These are phyloP conservation scores for Penicillium waksmanii DNA, from an alignment of 495 filamentous ascomycete species.

Conservation along the genomic window DNA sequence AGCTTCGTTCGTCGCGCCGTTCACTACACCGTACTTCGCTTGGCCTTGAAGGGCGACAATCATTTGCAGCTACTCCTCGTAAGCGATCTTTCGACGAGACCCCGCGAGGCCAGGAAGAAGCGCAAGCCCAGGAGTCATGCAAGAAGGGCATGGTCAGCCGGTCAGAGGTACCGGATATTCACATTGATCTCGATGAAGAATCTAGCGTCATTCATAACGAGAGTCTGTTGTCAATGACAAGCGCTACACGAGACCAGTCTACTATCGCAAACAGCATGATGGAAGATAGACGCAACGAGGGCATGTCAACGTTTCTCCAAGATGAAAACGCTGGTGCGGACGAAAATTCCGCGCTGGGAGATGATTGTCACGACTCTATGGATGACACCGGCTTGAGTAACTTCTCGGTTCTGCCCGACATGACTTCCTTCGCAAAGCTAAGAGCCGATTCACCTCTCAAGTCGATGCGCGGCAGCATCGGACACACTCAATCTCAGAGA, in stretches of 20 bases:
- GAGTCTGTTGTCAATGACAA: constrained; percentile 22
- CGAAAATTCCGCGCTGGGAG: constrained; percentile 31
- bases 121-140: constrained; percentile 28
- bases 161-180: constrained; percentile 32
- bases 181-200: constrained; percentile 38
- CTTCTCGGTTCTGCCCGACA: constrained; percentile 85
- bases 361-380: constrained; percentile 44
- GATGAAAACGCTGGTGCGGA: constrained; percentile 25
- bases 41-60: constrained; percentile 6
- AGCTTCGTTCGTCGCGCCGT: constrained; percentile 17
- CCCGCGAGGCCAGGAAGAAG: constrained; percentile 33
- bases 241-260: constrained; percentile 25
- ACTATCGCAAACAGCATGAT: constrained; percentile 40
- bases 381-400: constrained; percentile 85
- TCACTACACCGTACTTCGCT: constrained; percentile 20
- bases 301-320: constrained; percentile 48
- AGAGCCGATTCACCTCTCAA: constrained; percentile 61
- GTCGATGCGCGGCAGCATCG: constrained; percentile 39
- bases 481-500: constrained; percentile 26
- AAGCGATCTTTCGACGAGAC: constrained; percentile 47
- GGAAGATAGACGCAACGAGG: constrained; percentile 47
- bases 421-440: constrained; percentile 81
- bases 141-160: constrained; percentile 39
- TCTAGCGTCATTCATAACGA: constrained; percentile 31
- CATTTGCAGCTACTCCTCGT: constrained; percentile 30